These are phyloP conservation scores for Nannochloris sp. DNA, from an alignment of 139 green algal genomes.

Conservation along the genomic window DNA sequence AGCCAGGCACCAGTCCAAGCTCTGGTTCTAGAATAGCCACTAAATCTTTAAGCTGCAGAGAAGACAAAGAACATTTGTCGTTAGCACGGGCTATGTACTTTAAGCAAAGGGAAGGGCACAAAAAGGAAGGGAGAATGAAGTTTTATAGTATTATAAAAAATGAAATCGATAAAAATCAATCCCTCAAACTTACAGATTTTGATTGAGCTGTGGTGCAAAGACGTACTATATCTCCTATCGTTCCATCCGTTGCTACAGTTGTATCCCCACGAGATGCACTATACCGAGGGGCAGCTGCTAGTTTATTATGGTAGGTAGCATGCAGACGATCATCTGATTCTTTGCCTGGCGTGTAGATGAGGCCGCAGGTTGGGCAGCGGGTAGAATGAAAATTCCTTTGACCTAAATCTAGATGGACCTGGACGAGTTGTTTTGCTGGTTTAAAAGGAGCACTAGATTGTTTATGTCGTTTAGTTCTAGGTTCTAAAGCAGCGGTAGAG, in stretches of 20 bases:
- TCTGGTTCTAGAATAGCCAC: conserved; percentile 28
- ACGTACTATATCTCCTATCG: not conserved
- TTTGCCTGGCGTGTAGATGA: conserved; percentile 37
- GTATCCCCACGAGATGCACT: conserved; percentile 10
- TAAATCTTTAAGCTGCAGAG: conserved; percentile 30
- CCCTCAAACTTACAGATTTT: not conserved
- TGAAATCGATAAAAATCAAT: not conserved
- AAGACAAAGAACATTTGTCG: no score
- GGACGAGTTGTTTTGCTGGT: conserved; percentile 12
- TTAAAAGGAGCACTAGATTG: not conserved
- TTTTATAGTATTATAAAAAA: not conserved
- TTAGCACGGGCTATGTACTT: no score
- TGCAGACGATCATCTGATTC: conserved; percentile 35
- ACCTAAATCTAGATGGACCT: conserved; percentile 37
- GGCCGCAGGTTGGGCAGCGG: conserved; percentile 28
- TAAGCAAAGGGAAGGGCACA: no score
- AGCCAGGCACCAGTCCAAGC: conserved; percentile 29
- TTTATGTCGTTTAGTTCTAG: not conserved
- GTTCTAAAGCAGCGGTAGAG: no score
- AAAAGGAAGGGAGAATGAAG: not conserved
- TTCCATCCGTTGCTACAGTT: not conserved
- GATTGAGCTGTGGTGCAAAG: not conserved
- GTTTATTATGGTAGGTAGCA: conserved; percentile 17
- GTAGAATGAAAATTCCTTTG: conserved; percentile 36
- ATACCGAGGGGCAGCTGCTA: conserved; percentile 6